Evolutionary conservation across 495 filamentous ascomycete species (phyloP).

Genomic region (Talaromyces borbonicus): DNA sequence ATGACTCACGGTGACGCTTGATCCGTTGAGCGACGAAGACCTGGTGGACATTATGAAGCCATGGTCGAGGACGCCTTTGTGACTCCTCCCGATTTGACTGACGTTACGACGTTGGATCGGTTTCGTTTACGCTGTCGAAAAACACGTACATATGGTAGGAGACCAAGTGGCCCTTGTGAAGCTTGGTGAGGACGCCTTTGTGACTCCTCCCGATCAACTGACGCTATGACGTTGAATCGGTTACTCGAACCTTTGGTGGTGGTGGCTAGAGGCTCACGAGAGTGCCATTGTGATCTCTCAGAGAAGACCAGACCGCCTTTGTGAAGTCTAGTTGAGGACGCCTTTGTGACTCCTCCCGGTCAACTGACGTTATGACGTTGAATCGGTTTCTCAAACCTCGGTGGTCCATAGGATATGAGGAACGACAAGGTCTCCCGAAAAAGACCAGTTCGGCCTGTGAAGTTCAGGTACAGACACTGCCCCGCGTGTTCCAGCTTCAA

Average conservation of each 20-base stretch:
- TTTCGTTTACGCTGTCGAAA: background rate
- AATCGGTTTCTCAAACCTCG: slow-evolving; percentile 2
- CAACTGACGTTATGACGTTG: slow-evolving; percentile 4
- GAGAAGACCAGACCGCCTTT: slow-evolving; percentile 2
- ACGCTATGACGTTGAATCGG: slow-evolving; percentile 4
- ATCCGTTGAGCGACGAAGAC: background rate
- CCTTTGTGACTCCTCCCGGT: slow-evolving; percentile 3
- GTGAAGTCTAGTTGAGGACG: slow-evolving; percentile 4
- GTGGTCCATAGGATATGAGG: too few species aligned
- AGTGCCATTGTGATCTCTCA: slow-evolving; percentile 6
- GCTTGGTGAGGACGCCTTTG: slow-evolving; percentile 5
- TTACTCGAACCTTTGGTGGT: background rate
- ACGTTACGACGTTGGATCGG: background rate
- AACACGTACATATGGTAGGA: background rate
- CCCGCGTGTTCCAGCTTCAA: too few species aligned
- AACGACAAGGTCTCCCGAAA: too few species aligned
- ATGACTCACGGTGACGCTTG: background rate
- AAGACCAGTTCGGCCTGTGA: too few species aligned
- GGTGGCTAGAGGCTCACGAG: background rate
- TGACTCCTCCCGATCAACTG: slow-evolving; percentile 5
- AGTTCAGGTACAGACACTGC: too few species aligned
- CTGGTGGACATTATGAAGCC: background rate
- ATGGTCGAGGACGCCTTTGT: slow-evolving; percentile 1
- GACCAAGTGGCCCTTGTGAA: slow-evolving; percentile 3
- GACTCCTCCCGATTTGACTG: background rate